Evolutionary conservation across 495 filamentous ascomycete species (phyloP), one percentile per base, ranked within the genome.

Genomic region (Neurospora sp.): DNA sequence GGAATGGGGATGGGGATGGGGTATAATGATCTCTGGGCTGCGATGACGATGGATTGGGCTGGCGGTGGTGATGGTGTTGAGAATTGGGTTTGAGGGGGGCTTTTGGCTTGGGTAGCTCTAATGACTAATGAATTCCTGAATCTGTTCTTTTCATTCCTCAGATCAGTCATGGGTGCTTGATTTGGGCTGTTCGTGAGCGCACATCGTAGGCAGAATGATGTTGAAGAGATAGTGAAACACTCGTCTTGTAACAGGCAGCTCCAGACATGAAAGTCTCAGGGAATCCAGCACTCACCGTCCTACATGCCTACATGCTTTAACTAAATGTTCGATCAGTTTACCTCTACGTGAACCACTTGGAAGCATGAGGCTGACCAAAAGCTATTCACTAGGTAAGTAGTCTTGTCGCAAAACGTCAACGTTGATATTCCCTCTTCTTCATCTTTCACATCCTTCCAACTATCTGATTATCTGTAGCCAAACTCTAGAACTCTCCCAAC

Each of bases 31-130:
- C 46, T 78, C 31, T 78, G 77, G 77, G 72, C 59, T 27, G 68
- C 77, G 18, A 73, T 78, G 73, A 77, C 74, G 0, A 75, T 73
- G 75, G 71, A 70, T 0, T 78, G 77, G 77, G 69, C 74, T 66
- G 27, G 14, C 35, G 14, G 27, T 35, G 53, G 27, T 35, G 20
- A 12, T 59, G 27, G 2, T 31, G 12, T 22, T 59, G 22, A 31
- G 22, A 12, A 53, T 53, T 53, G 46, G 46, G n/a, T 4, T 22
- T 53, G 20, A 53, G 9, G 1, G 12, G 27, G 27, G 3, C 12
- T 42, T 42, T 53, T 53, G 2, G 20, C 20, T 27, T 53, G 10
- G n/a, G 4, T 22, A 37, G 5, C 0, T 37, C 35, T 37, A 6
- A 6, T 7, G 40, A 42, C 40, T 42, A 14, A 42, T 42, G 40